Conservation (phyloP, 352 stramenopile genomes). For the Phytophthora lateralis region DNA sequence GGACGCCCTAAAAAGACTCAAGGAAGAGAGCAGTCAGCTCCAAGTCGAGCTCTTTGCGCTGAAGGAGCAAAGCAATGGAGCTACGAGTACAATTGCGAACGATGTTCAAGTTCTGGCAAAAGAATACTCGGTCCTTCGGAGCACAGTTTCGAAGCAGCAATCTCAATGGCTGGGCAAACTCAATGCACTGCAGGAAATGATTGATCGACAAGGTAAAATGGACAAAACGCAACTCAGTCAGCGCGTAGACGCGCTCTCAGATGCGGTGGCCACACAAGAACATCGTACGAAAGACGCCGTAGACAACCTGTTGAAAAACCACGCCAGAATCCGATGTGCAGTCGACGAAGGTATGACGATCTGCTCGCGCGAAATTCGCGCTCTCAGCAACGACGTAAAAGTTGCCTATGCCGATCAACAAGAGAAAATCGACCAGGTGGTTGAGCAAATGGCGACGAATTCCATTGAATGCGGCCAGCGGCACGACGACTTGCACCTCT, state of each 20-base stretch:
- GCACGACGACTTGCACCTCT: slow-evolving; percentile 48
- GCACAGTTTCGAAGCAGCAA: slow-evolving; percentile 43
- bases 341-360: slow-evolving; percentile 65
- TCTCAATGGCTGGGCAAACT: slow-evolving; percentile 49
- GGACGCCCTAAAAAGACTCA: slow-evolving; percentile 47
- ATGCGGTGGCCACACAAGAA: slow-evolving; percentile 47
- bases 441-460: slow-evolving; percentile 36
- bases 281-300: slow-evolving; percentile 49
- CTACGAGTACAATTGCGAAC: slow-evolving; percentile 37
- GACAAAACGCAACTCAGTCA: slow-evolving; percentile 52
- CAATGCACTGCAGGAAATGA: slow-evolving; percentile 43
- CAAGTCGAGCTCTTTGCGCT: slow-evolving; percentile 46
- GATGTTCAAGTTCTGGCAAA: slow-evolving; percentile 58
- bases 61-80: slow-evolving; percentile 40
- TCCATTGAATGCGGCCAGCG: slow-evolving; percentile 40
- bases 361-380: slow-evolving; percentile 56
- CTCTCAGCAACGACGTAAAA: slow-evolving; percentile 52
- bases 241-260: slow-evolving; percentile 49
- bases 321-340: slow-evolving; percentile 50
- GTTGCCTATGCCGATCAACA: slow-evolving; percentile 39
- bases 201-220: slow-evolving; percentile 56
- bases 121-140: slow-evolving; percentile 42
- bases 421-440: slow-evolving; percentile 36
- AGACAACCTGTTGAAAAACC: slow-evolving; percentile 56
- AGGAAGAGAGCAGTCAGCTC: slow-evolving; percentile 43